These are phyloP conservation scores for Neonectria magnoliae DNA, from an alignment of 2,329 filamentous ascomycete genomes.

Conservation along the genomic window DNA sequence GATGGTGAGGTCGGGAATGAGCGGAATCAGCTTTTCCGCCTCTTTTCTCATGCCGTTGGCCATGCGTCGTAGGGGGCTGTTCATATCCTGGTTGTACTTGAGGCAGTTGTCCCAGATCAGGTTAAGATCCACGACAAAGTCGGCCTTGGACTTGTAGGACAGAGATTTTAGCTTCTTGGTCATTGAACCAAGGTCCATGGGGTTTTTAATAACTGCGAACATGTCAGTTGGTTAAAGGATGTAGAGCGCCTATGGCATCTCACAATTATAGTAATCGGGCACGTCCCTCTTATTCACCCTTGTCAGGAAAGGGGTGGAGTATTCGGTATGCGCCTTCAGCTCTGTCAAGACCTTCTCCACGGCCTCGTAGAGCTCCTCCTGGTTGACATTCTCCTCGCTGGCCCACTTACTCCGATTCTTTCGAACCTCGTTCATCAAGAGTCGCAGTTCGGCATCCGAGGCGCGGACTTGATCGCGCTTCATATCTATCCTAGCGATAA, in stretches of 20 bases:
- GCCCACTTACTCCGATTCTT: slow-evolving; percentile 99
- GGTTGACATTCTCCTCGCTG: slow-evolving; percentile 95
- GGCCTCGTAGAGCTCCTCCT: slow-evolving; percentile 97
- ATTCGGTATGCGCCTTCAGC: slow-evolving; percentile 95
- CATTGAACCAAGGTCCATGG: slow-evolving; percentile 98
- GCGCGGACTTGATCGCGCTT: slow-evolving; percentile 91
- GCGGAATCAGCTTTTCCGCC: slow-evolving; percentile 92
- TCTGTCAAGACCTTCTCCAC: slow-evolving; percentile 97
- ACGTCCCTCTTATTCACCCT: slow-evolving; percentile 97
- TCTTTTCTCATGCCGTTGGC: slow-evolving; percentile 97
- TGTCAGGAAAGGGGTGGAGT: slow-evolving; percentile 94
- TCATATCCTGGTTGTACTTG: slow-evolving; percentile 91
- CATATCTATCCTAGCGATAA: slow-evolving; percentile 94
- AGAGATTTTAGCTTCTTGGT: slow-evolving; percentile 93
- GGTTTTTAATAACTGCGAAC: slow-evolving; percentile 83
- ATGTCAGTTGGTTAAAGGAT: slow-evolving; percentile 34
- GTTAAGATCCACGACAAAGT: slow-evolving; percentile 93
- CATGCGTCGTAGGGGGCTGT: slow-evolving; percentile 89
- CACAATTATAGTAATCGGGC: slow-evolving; percentile 92
- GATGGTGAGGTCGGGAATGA: slow-evolving; percentile 93
- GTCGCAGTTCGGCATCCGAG: slow-evolving; percentile 90
- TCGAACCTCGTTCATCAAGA: slow-evolving; percentile 94
- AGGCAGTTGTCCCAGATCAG: slow-evolving; percentile 98
- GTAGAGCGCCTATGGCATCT: slow-evolving; percentile 49
- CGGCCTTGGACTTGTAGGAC: slow-evolving; percentile 86